Evolutionary conservation across 441 rosid genomes (phyloP).

Genomic region (Gossypium gossypioides): DNA sequence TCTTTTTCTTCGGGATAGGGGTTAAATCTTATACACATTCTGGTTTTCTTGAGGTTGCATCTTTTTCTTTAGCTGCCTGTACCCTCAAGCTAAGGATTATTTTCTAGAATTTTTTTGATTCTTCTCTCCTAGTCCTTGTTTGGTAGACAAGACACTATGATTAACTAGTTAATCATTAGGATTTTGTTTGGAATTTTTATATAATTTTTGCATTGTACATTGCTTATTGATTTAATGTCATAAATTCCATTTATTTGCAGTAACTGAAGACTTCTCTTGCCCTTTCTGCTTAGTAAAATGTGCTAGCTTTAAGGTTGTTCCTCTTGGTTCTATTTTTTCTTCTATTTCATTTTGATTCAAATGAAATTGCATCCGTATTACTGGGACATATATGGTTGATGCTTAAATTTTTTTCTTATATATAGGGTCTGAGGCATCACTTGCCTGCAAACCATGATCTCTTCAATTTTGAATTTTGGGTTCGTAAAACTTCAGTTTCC

Average conservation of each 20-base stretch:
- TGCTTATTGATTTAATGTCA: slow-evolving; percentile 12
- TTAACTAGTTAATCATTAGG: not conserved
- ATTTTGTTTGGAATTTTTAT: not conserved
- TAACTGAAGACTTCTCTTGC: slow-evolving; percentile 95
- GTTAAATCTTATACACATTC: not conserved
- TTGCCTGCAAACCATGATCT: slow-evolving; percentile 86
- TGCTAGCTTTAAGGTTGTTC: slow-evolving; percentile 80
- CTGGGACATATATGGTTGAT: slow-evolving; percentile 1
- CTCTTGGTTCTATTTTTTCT: slow-evolving; percentile 1
- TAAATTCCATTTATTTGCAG: slow-evolving; percentile 41
- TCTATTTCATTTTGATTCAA: slow-evolving; percentile 11
- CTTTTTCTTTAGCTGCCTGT: not conserved
- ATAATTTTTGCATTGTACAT: not conserved
- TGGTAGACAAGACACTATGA: not conserved
- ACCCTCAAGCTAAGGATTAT: not conserved
- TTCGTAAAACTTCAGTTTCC: slow-evolving; percentile 69
- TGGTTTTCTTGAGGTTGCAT: not conserved
- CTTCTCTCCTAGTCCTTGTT: not conserved
- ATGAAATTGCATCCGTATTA: slow-evolving; percentile 11
- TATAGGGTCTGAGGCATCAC: slow-evolving; percentile 83
- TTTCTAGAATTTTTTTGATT: not conserved
- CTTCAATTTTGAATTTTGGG: slow-evolving; percentile 96
- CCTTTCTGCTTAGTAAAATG: slow-evolving; percentile 95
- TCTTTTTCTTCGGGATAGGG: not conserved
- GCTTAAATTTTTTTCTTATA: not conserved